phyloP scores from a whole-genome alignment of 345 rosid genomes.

The Angophora floribunda region DNA sequence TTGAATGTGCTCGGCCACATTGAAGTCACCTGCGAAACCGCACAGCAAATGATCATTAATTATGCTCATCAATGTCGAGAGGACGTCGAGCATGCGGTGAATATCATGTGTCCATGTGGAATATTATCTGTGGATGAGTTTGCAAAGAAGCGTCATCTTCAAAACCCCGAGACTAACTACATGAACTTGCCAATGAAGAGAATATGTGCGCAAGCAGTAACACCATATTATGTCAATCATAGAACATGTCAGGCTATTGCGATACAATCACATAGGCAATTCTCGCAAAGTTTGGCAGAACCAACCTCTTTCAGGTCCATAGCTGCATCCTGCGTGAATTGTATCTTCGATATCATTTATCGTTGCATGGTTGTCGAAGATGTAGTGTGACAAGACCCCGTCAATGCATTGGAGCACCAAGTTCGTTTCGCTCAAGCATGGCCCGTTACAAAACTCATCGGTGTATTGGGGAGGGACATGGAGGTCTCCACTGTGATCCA shows the following conservation, averaged over 20 bases:
- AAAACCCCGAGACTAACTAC: neutral
- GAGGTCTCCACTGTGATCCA: conserved; percentile 54
- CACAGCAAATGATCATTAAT: neutral
- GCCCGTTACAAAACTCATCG: conserved; percentile 58
- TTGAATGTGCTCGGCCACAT: conserved; percentile 55
- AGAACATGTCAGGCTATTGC: neutral
- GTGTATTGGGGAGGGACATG: conserved; percentile 33
- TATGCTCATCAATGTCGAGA: neutral
- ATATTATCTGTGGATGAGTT: neutral
- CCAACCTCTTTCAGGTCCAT: conserved; percentile 63
- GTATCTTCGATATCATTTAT: conserved; percentile 43
- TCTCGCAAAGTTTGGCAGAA: neutral
- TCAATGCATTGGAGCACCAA: conserved; percentile 65
- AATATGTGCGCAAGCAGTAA: neutral
- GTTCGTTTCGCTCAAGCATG: conserved; percentile 69
- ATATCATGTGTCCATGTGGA: neutral
- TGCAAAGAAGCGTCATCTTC: neutral
- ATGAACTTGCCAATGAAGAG: neutral
- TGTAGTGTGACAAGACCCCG: conserved; percentile 37
- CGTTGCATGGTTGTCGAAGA: conserved; percentile 71
- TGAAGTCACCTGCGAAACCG: conserved; percentile 47
- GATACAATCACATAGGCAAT: neutral
- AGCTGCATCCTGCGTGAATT: conserved; percentile 62
- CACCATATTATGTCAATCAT: neutral
- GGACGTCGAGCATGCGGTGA: neutral